Evolutionary conservation across 768 basidiomycete genomes (phyloP), one percentile per base, ranked within the genome.

Genomic region (Cystobasidium tubakii): DNA sequence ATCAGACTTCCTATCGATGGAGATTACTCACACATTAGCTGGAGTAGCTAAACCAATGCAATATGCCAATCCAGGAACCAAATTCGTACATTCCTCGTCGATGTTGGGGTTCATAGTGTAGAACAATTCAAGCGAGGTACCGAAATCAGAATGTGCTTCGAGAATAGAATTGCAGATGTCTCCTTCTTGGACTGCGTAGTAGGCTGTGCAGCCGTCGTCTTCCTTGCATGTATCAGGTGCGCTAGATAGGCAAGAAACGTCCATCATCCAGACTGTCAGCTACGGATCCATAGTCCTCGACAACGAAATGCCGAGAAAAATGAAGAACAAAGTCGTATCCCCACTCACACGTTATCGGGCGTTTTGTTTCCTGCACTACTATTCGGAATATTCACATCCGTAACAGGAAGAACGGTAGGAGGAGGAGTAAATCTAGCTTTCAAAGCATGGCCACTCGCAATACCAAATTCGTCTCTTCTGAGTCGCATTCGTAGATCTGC

Each of bases 11-110:
- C n/a, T n/a, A n/a, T n/a, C n/a, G n/a, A n/a, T n/a, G n/a, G n/a
- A 42, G 42, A 42, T 42, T 17, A 60, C 57, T 60, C 21, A 60
- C 57, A 60, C 57, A 34, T 60, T 60, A 12, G 57, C 57, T 27
- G 57, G 57, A 29, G 57, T 60, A 29, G 57, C 57, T 7, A 60
- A 15, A 6, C 63, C 63, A 39, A 65, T 13, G 34, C 63, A 65
- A 39, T 42, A 39, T 13, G 43, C 63, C 17, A 27, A 43, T 25
- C 63, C 63, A 46, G 43, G 23, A 6, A 23, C 63, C 15, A 65
- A 13, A 42, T 65, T 65, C 36, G 33, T 27, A 46, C 63, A 65
- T 6, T 65, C 63, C 21, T 7, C 19, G 1, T 43, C 25, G 33
- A 65, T 34, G 25, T 19, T 65, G 21, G 63, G 63, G 63, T 65